These are phyloP conservation scores for Aquilaria malaccensis DNA, from an alignment of 345 rosid species.

Conservation along the genomic window DNA sequence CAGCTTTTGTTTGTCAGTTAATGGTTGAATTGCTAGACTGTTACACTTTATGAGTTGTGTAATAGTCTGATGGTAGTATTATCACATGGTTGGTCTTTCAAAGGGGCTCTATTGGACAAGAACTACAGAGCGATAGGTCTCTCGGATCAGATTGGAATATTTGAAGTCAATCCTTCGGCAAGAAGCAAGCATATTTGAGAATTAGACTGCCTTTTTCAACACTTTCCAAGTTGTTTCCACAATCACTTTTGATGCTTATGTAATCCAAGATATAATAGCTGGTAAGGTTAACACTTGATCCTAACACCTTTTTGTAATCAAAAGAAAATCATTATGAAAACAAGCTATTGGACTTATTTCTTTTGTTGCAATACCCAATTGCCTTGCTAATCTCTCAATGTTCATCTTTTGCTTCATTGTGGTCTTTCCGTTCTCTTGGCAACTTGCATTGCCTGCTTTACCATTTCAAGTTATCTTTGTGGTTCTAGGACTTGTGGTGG, in stretches of 20 bases:
- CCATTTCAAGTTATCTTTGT: conserved; percentile 42
- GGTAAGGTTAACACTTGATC: conserved; percentile 25
- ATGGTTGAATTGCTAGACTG: too few species aligned
- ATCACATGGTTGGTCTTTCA: conserved; percentile 12
- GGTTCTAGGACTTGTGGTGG: conserved; percentile 34
- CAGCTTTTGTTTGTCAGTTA: too few species aligned
- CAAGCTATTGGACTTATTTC: background rate
- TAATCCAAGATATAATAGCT: conserved; percentile 36
- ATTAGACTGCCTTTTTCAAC: conserved; percentile 21
- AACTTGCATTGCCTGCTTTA: conserved; percentile 34
- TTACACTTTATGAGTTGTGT: background rate
- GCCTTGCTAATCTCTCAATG: conserved; percentile 28
- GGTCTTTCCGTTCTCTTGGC: conserved; percentile 44
- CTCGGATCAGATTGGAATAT: conserved; percentile 34
- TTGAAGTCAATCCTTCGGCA: conserved; percentile 33
- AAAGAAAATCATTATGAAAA: background rate
- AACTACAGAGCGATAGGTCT: conserved; percentile 41
- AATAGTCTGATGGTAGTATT: too few species aligned
- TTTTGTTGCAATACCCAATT: conserved; percentile 28
- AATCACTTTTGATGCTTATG: conserved; percentile 35
- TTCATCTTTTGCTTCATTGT: conserved; percentile 31
- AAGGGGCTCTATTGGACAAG: conserved; percentile 48
- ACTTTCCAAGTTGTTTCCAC: conserved; percentile 33
- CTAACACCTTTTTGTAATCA: too few species aligned
- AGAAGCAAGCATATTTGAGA: conserved; percentile 40